Conservation (phyloP, 257 asterid species). For the Leonotis leonurus region DNA sequence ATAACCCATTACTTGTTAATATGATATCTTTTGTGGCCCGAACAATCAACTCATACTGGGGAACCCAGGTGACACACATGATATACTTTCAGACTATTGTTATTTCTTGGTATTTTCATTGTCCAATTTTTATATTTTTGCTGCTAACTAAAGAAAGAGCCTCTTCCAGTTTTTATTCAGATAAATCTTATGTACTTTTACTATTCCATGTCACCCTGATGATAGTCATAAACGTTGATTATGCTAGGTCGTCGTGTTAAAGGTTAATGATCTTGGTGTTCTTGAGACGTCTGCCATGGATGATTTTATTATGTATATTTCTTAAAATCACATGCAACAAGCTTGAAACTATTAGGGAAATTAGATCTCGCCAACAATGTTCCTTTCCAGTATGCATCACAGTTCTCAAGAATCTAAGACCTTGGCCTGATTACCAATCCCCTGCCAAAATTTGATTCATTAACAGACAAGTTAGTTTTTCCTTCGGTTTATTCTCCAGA, state of each 20-base stretch:
- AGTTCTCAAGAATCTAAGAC: no score
- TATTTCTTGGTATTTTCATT: neutral
- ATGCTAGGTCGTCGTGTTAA: neutral
- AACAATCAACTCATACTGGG: conserved; percentile 93
- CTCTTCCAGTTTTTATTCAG: neutral
- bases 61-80: conserved; percentile 65
- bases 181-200: neutral
- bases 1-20: conserved; percentile 69
- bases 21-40: conserved; percentile 76
- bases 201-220: neutral
- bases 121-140: neutral
- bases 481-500: neutral
- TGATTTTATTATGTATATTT: no score
- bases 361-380: no score
- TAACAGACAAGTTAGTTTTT: neutral
- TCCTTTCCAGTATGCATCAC: no score
- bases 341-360: neutral
- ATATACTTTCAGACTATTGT: neutral
- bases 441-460: neutral
- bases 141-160: neutral
- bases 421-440: no score
- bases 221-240: neutral
- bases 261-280: no score
- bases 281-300: no score
- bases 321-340: neutral